Base-by-base conservation (phyloP, 306 rosid genomes). In the Cucurbita maxima region DNA sequence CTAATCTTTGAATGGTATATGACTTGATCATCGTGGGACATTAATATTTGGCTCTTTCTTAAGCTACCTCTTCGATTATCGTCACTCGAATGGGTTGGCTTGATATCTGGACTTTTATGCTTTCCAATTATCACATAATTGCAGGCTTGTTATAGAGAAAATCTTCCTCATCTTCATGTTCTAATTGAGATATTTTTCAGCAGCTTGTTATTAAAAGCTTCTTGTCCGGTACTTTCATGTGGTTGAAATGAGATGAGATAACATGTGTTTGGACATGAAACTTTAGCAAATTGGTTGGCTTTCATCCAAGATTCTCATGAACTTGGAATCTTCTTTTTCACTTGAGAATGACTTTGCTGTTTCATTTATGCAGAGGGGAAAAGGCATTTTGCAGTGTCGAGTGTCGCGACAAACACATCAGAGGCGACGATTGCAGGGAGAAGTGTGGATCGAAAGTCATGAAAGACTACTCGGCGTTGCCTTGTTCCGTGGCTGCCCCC, bases 301-400 rank as follows among this genome's bases (percentile, higher is more conserved):
- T 69, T 14, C 57, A 66, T 44, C 4, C 41, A 48, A 69, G 73
- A 69, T 45, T 25, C 73, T 69, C 8, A 47, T 69, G 56, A 69
- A 69, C 56, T 22, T 45, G 73, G 56, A 47, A 68, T 47, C 56
- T 48, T 68, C 44, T 58, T 56, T 44, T 40, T 40, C 36, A 16
- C n/a, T 41, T 41, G 66, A 74, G 60, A 58, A 37, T 56, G 66
- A 58, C 69, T 12, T 74, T 59, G 12, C 25, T 45, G 43, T 74
- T 74, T 44, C 47, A 37, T 72, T 73, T 36, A 45, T 81, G 82
- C 87, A 87, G 92, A 72, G 89, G 96, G 18, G 96, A 89, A 48
- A 85, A 80, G 38, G 96, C 96, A 50, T 89, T 87, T 69, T 87
- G 96, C 74, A 89, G 96, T 38, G 9, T 77, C 0, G 86, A 89